phyloP scores from a whole-genome alignment of 2,329 filamentous ascomycete genomes.

The Pseudomassariella vexata region DNA sequence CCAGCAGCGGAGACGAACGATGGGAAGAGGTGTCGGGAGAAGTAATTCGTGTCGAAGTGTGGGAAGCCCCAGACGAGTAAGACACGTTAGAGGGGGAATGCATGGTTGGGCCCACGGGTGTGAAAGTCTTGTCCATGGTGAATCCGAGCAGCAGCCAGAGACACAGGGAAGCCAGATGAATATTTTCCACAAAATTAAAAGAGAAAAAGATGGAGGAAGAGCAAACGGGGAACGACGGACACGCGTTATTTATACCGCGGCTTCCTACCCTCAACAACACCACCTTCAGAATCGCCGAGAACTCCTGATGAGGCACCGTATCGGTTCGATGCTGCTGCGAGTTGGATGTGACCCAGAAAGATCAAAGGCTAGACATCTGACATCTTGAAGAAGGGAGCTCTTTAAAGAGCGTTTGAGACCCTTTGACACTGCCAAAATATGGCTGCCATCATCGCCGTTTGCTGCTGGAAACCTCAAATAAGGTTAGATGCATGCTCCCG shows the following conservation, averaged over 20 bases:
- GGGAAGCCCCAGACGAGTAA: slow-evolving; percentile 21
- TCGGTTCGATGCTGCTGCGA: slow-evolving; percentile 1
- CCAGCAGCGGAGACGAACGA: slow-evolving; percentile 15
- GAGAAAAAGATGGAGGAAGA: slow-evolving; percentile 19
- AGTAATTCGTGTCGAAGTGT: slow-evolving; percentile 18
- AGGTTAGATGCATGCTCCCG: slow-evolving; percentile 28
- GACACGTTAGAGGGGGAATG: slow-evolving; percentile 21
- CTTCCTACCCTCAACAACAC: slow-evolving; percentile 10
- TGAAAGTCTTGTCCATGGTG: slow-evolving; percentile 19
- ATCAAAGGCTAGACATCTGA: slow-evolving; percentile 1
- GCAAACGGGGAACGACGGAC: slow-evolving; percentile 23
- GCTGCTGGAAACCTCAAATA: slow-evolving; percentile 28
- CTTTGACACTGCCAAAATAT: slow-evolving; percentile 3
- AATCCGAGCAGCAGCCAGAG: slow-evolving; percentile 7
- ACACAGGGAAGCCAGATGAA: slow-evolving; percentile 7
- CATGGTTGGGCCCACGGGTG: slow-evolving; percentile 12
- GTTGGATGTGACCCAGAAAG: background rate
- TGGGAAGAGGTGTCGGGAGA: slow-evolving; percentile 16
- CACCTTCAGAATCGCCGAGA: too few species aligned
- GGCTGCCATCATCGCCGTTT: slow-evolving; percentile 23
- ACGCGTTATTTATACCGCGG: slow-evolving; percentile 20
- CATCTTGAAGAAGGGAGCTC: background rate
- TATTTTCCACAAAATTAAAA: slow-evolving; percentile 11
- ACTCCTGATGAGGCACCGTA: too few species aligned
- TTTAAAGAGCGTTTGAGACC: slow-evolving; percentile 1